Conservation (phyloP, 148 eudicot genomes). For the Chenopodium berlandieri region DNA sequence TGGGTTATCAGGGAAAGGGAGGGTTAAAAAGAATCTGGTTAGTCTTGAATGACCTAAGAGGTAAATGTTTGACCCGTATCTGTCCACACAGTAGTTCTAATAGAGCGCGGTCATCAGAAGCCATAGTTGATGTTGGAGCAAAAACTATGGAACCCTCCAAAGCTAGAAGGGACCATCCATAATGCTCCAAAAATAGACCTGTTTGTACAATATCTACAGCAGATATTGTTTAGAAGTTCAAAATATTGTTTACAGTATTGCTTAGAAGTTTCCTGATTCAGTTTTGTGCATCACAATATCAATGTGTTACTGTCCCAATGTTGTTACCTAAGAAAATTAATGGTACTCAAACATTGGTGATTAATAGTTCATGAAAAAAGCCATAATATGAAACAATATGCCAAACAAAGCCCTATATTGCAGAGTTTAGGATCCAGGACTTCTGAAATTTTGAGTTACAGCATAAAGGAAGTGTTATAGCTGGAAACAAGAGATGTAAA, state of each 20-base stretch:
- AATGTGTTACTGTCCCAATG: not conserved
- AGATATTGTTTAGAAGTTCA: not conserved
- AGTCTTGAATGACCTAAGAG: not conserved
- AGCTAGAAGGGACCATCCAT: conserved; percentile 50
- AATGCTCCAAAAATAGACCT: conserved; percentile 36
- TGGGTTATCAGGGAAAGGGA: not conserved
- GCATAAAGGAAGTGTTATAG: not conserved
- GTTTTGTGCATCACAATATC: not conserved
- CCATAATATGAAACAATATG: not conserved
- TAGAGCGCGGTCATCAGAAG: conserved; percentile 86
- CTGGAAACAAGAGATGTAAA: not conserved
- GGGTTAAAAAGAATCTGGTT: not conserved
- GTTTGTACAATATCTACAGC: not conserved
- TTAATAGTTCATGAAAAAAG: not conserved
- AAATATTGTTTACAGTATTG: not conserved
- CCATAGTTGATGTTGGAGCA: conserved; percentile 64
- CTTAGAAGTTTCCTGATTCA: not conserved
- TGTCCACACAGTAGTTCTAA: conserved; percentile 77
- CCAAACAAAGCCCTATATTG: not conserved
- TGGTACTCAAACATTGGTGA: not conserved
- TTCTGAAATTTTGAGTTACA: not conserved
- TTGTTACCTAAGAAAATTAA: not conserved
- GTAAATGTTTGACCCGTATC: conserved; percentile 68
- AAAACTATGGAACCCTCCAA: conserved; percentile 53
- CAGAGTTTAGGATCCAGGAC: not conserved